These are phyloP conservation scores for Glycine latifolia DNA, from an alignment of 306 rosid species.

Conservation along the genomic window DNA sequence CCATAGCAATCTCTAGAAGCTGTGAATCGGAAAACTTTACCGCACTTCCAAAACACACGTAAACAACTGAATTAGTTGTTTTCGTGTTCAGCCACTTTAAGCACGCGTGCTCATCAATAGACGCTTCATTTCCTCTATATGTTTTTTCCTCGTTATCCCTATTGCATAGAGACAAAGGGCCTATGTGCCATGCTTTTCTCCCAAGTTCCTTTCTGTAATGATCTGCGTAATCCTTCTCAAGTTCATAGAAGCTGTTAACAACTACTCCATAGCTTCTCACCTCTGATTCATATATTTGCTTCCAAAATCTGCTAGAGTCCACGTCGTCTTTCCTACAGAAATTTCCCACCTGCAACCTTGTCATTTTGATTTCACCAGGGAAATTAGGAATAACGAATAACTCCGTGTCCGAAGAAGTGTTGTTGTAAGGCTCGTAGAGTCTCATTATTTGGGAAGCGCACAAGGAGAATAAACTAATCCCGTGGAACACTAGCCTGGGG, in stretches of 20 bases:
- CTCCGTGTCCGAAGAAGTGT: conserved; percentile 50
- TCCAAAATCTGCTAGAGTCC: background rate
- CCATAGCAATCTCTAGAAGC: conserved; percentile 60
- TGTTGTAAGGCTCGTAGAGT: conserved; percentile 43
- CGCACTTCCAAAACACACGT: conserved; percentile 61
- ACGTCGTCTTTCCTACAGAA: background rate
- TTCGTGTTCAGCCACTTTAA: conserved; percentile 47
- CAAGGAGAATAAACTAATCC: conserved; percentile 39
- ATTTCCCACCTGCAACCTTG: conserved; percentile 7
- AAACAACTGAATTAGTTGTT: conserved; percentile 56
- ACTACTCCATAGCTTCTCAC: conserved; percentile 49
- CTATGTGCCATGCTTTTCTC: conserved; percentile 60
- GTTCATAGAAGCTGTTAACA: conserved; percentile 46
- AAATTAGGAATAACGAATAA: conserved; percentile 52
- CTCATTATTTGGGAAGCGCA: conserved; percentile 26
- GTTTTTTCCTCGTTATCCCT: background rate
- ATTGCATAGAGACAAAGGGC: conserved; percentile 47
- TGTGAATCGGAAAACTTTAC: conserved; percentile 48
- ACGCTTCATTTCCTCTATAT: conserved; percentile 20
- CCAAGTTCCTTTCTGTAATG: background rate
- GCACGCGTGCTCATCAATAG: conserved; percentile 36
- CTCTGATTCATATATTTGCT: background rate
- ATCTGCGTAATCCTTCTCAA: conserved; percentile 41
- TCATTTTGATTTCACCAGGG: conserved; percentile 51
- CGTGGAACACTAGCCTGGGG: conserved; percentile 54